Percentiles rank a stretch among this genome's conserved stretches.
Evolutionary conservation across 805 yeast species (phyloP).

Genomic region (Komagataella pastoris): DNA sequence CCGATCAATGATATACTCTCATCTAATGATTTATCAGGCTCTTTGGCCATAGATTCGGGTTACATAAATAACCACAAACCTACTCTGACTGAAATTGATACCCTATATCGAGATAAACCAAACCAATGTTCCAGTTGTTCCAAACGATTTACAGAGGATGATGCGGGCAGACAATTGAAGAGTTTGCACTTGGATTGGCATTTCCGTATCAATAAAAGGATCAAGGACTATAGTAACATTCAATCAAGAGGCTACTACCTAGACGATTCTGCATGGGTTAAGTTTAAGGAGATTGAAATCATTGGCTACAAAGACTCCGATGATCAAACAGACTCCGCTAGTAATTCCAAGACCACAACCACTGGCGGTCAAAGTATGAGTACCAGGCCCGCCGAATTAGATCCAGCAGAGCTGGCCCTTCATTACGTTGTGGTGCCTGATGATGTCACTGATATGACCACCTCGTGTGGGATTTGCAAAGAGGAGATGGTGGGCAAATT

Average conservation of each 20-base stretch:
- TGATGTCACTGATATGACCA: conserved; percentile 40
- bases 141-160: conserved; percentile 58
- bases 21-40: background rate
- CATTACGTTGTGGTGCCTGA: conserved; percentile 56
- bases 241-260: conserved; percentile 80
- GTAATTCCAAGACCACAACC: conserved; percentile 6
- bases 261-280: conserved; percentile 57
- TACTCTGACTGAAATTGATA: conserved; percentile 17
- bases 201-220: conserved; percentile 75
- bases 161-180: conserved; percentile 36
- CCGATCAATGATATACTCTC: background rate
- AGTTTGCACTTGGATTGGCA: conserved; percentile 90
- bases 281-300: conserved; percentile 56
- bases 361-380: background rate
- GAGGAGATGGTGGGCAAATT: conserved; percentile 52
- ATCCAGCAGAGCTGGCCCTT: conserved; percentile 19
- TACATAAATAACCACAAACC: conserved; percentile 25
- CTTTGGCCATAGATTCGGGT: conserved; percentile 10
- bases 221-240: conserved; percentile 35
- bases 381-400: conserved; percentile 7
- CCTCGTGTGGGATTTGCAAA: conserved; percentile 57
- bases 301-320: conserved; percentile 21
- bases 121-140: conserved; percentile 87
- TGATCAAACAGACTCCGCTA: conserved; percentile 3
- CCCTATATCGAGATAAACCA: conserved; percentile 45